These are phyloP conservation scores for Botrytis fragariae DNA, from an alignment of 2,329 filamentous ascomycete genomes.

Conservation along the genomic window DNA sequence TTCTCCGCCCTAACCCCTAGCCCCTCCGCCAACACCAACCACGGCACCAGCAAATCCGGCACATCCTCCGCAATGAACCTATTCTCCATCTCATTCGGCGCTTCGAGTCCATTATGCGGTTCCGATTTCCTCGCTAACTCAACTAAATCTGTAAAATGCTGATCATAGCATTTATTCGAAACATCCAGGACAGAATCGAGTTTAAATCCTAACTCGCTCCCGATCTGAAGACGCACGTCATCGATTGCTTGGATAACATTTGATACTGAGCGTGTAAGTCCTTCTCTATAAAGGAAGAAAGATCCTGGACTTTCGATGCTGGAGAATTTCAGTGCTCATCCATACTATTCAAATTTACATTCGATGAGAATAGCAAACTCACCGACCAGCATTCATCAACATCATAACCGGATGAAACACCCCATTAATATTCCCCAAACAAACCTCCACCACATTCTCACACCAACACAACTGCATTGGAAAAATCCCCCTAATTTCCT, in stretches of 20 bases:
- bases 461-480: slow-evolving; percentile 22
- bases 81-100: slow-evolving; percentile 17
- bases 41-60: slow-evolving; percentile 24
- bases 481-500: slow-evolving; percentile 17
- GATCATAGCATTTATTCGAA: slow-evolving; percentile 22
- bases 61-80: slow-evolving; percentile 25
- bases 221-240: slow-evolving; percentile 20
- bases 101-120: not conserved
- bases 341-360: not conserved
- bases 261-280: slow-evolving; percentile 22
- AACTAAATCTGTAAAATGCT: slow-evolving; percentile 14
- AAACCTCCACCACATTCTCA: slow-evolving; percentile 23
- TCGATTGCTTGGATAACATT: slow-evolving; percentile 23
- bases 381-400: slow-evolving; percentile 25
- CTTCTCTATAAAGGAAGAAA: slow-evolving; percentile 22
- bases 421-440: slow-evolving; percentile 25
- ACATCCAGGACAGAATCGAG: slow-evolving; percentile 19
- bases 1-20: slow-evolving; percentile 18
- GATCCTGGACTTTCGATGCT: slow-evolving; percentile 21
- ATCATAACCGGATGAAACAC: slow-evolving; percentile 29
- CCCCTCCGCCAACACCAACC: slow-evolving; percentile 21
- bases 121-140: not conserved
- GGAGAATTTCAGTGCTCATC: not conserved
- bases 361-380: not conserved
- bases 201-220: slow-evolving; percentile 17